These are phyloP conservation scores for Calonectria pseudoreteaudii DNA, from an alignment of 2,329 filamentous ascomycete genomes.

Conservation along the genomic window DNA sequence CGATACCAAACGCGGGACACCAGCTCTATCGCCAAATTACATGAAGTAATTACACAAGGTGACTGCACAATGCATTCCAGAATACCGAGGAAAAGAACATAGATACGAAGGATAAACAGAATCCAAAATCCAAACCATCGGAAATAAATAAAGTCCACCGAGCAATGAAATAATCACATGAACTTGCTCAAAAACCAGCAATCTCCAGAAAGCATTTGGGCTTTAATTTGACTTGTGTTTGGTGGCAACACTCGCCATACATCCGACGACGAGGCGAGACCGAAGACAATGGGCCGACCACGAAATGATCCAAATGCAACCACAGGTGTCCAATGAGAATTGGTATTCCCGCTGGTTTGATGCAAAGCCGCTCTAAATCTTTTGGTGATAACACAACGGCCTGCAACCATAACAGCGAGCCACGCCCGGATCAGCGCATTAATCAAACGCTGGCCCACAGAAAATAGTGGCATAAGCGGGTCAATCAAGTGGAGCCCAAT, in stretches of 20 bases:
- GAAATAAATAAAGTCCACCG: background rate
- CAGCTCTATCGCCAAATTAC: background rate
- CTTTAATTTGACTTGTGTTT: accelerated
- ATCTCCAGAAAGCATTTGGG: background rate
- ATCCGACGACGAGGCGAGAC: background rate
- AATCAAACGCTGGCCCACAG: background rate
- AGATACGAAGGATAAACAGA: background rate
- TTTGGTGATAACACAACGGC: background rate
- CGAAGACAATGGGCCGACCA: too few relatives aligned
- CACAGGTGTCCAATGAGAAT: background rate
- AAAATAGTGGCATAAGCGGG: background rate
- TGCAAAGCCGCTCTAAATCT: background rate
- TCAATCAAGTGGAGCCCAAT: background rate
- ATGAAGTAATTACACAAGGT: background rate
- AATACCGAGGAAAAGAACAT: background rate
- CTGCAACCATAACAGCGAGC: background rate
- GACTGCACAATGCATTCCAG: background rate
- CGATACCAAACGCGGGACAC: background rate
- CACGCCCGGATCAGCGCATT: background rate
- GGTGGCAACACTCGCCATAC: background rate
- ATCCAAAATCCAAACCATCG: background rate
- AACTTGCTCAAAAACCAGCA: background rate
- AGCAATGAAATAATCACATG: background rate
- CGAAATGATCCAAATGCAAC: background rate
- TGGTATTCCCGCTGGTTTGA: background rate